Conservation (phyloP, 2,329 filamentous ascomycete genomes). For the Eutypa lata region DNA sequence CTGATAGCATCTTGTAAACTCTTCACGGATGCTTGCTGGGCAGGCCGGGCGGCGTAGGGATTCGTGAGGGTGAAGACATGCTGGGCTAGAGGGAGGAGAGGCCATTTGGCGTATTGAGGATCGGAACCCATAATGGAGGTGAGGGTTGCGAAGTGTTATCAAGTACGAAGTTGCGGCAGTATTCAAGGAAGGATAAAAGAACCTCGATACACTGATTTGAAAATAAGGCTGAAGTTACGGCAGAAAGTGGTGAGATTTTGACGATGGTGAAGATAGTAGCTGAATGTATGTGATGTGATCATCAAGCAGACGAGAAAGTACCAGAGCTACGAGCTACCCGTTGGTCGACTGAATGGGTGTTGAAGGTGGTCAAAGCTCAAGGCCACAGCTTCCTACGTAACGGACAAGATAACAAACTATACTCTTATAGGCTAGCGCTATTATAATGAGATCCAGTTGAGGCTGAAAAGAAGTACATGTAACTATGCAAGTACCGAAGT, state of each 20-base stretch:
- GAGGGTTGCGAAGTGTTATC: slow-evolving; percentile 7
- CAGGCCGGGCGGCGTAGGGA: slow-evolving; percentile 62
- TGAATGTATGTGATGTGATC: not conserved
- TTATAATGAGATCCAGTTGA: not conserved
- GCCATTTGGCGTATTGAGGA: slow-evolving; percentile 82
- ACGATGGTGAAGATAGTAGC: not conserved
- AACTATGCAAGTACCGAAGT: not conserved
- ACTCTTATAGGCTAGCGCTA: too few species aligned
- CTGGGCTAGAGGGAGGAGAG: slow-evolving; percentile 76
- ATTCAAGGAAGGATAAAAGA: not conserved
- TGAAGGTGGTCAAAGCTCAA: not conserved
- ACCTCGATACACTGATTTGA: not conserved
- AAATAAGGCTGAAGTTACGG: not conserved
- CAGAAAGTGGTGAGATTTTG: not conserved
- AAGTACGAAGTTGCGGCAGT: not conserved
- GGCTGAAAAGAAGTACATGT: not conserved
- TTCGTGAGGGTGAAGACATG: slow-evolving; percentile 86
- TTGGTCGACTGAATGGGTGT: not conserved
- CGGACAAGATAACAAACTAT: too few species aligned
- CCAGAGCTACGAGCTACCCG: not conserved
- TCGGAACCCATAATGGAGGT: slow-evolving; percentile 66
- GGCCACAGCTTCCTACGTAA: slow-evolving; percentile 1
- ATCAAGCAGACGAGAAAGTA: not conserved
- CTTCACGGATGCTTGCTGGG: slow-evolving; percentile 70
- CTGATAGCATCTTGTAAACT: slow-evolving; percentile 77